Base-by-base conservation (phyloP, 2,329 filamentous ascomycete genomes). In the Penicillium crustosum region DNA sequence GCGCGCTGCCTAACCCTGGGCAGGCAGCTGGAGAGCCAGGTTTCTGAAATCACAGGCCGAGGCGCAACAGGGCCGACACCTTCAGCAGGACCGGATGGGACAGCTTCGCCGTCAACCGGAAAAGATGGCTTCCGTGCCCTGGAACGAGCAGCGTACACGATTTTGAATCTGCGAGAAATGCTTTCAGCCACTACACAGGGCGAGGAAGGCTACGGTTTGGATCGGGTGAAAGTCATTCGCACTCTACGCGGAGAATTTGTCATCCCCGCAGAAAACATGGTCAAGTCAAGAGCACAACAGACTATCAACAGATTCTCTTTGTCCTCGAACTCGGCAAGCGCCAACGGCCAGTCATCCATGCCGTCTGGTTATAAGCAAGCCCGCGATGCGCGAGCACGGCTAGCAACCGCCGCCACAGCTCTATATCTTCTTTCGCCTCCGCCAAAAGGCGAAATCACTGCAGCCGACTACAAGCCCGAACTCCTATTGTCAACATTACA, bases 241-340 rank as follows among this genome's bases (percentile, higher is more conserved):
- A 86, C 85, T 13, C 75, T 97, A 51, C 85, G 89, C 63, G 86
- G 86, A 43, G 83, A 86, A 17, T 78, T 96, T 17, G 78, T 93
- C 45, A 80, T 76, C 0, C 91, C 91, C 0, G 83, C 88, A 2
- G 93, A 97, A 73, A 83, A 86, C 38, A 86, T 84, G 21, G 82
- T 96, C n/a, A 82, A 86, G 49, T 86, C 87, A 47, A 83, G 86
- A 42, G 86, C 91, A 7, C 89, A 95, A 74, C 87, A 92, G 65
- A 85, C 91, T 50, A 82, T 96, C 55, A 86, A 90, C 62, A 91
- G 95, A 66, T 97, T 97, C 73, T 89, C 89, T 29, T 84, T 96
- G 75, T 88, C 84, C 15, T 79, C 79, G 7, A 73, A 86, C 9
- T 77, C 78, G 2, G 58, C 62, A 23, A 59, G 57, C 27, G 27